Conservation (phyloP, 192 early-diverging fungal genomes). For the Dissophora globulifera region DNA sequence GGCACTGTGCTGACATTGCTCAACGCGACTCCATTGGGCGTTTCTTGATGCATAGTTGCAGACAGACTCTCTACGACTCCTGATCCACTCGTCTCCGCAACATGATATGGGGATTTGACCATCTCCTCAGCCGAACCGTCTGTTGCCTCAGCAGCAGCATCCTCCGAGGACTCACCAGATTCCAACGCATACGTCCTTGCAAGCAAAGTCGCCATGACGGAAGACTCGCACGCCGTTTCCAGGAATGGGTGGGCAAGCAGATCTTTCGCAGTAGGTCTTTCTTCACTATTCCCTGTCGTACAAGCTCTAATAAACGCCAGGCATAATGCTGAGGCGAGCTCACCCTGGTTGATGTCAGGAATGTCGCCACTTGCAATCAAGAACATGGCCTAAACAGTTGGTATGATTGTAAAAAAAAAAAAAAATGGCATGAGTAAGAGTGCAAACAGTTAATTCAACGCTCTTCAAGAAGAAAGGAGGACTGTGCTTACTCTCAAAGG, state of each 20-base stretch:
- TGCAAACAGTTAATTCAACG: background rate
- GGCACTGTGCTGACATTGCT: background rate
- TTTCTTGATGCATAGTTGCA: too few relatives aligned
- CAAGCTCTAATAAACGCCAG: constrained; percentile 34
- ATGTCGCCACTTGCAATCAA: constrained; percentile 49
- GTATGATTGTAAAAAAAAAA: background rate
- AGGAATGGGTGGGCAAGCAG: constrained; percentile 38
- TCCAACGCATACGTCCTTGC: constrained; percentile 38
- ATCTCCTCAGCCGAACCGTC: background rate
- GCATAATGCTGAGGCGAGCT: constrained; percentile 30
- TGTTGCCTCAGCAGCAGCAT: constrained; percentile 7
- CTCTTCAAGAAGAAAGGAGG: background rate
- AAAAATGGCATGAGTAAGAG: background rate
- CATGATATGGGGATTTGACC: background rate
- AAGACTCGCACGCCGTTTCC: constrained; percentile 28
- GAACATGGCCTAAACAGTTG: constrained; percentile 53
- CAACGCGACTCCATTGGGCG: too few relatives aligned
- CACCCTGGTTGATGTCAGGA: constrained; percentile 21
- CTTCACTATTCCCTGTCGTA: constrained; percentile 34
- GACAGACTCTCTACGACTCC: background rate
- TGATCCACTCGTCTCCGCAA: background rate
- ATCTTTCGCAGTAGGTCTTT: constrained; percentile 27
- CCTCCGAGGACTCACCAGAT: constrained; percentile 9
- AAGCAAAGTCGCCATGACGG: constrained; percentile 23
- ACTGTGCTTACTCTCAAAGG: constrained; percentile 57